phyloP scores from a whole-genome alignment of 2,329 filamentous ascomycete genomes.

The Talaromyces atroroseus region DNA sequence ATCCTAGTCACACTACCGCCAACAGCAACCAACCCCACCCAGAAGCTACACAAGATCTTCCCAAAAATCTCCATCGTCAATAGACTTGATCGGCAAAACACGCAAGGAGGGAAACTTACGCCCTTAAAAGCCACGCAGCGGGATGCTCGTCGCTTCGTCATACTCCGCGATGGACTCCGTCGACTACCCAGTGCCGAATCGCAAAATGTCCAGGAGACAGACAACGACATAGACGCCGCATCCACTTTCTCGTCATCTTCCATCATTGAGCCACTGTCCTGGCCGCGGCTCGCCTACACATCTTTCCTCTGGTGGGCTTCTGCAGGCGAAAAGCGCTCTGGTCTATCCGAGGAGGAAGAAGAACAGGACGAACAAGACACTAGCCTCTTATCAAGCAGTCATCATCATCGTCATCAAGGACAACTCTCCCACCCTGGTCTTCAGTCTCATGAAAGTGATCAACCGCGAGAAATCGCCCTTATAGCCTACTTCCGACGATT shows the following conservation, averaged over 20 bases:
- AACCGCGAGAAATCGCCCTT: constrained; percentile 43
- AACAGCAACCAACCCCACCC: constrained; percentile 48
- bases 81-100: constrained; percentile 51
- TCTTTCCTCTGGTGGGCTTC: constrained; percentile 65
- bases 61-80: constrained; percentile 63
- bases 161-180: constrained; percentile 59
- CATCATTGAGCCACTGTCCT: constrained; percentile 53
- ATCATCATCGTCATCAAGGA: constrained; percentile 27
- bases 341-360: constrained; percentile 50
- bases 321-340: constrained; percentile 55
- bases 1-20: constrained; percentile 78
- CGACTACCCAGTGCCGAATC: constrained; percentile 26
- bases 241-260: constrained; percentile 40
- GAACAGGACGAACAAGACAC: constrained; percentile 43
- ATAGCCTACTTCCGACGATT: constrained; percentile 47
- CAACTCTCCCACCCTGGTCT: constrained; percentile 25
- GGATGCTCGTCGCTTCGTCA: constrained; percentile 73
- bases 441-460: constrained; percentile 25
- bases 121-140: constrained; percentile 78
- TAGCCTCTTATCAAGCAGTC: constrained; percentile 33
- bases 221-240: constrained; percentile 34
- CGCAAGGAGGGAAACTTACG: constrained; percentile 21
- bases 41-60: constrained; percentile 61
- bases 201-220: constrained; percentile 9
- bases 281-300: constrained; percentile 56